These are phyloP conservation scores for Lentinus tigrinus DNA, from an alignment of 768 basidiomycete genomes.

Conservation along the genomic window DNA sequence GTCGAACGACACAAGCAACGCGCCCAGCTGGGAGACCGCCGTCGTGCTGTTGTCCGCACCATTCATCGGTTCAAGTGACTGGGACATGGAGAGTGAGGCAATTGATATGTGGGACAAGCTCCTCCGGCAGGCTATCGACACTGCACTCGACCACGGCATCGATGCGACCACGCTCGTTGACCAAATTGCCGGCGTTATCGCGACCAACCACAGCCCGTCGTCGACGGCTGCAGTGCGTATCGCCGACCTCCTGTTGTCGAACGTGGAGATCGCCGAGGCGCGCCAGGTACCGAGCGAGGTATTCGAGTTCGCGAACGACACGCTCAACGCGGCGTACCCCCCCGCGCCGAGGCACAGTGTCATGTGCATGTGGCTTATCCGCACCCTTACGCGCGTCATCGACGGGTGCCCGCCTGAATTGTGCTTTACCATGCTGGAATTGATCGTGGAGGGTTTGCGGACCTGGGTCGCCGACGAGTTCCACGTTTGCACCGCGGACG, in stretches of 20 bases:
- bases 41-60: slow-evolving; percentile 57
- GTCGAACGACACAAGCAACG: slow-evolving; percentile 25
- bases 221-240: slow-evolving; percentile 47
- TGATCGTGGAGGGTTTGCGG: slow-evolving; percentile 52
- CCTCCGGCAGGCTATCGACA: slow-evolving; percentile 48
- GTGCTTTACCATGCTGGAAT: slow-evolving; percentile 43
- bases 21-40: slow-evolving; percentile 52
- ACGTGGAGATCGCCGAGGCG: slow-evolving; percentile 49
- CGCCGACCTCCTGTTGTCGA: slow-evolving; percentile 59
- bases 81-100: slow-evolving; percentile 56
- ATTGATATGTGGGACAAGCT: slow-evolving; percentile 59
- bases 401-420: slow-evolving; percentile 55
- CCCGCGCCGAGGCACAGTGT: slow-evolving; percentile 54
- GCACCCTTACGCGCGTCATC: slow-evolving; percentile 52
- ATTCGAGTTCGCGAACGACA: slow-evolving; percentile 59
- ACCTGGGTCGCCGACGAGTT: slow-evolving; percentile 67
- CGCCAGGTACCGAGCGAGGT: slow-evolving; percentile 53
- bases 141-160: slow-evolving; percentile 59
- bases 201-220: slow-evolving; percentile 37
- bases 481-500: slow-evolving; percentile 46
- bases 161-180: slow-evolving; percentile 56
- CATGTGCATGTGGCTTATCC: slow-evolving; percentile 60
- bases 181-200: slow-evolving; percentile 49
- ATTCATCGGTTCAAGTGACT: slow-evolving; percentile 44
- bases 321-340: slow-evolving; percentile 63